Evolutionary conservation across 768 basidiomycete species (phyloP), one percentile per base, ranked within the genome.

Genomic region (Chiua virens): DNA sequence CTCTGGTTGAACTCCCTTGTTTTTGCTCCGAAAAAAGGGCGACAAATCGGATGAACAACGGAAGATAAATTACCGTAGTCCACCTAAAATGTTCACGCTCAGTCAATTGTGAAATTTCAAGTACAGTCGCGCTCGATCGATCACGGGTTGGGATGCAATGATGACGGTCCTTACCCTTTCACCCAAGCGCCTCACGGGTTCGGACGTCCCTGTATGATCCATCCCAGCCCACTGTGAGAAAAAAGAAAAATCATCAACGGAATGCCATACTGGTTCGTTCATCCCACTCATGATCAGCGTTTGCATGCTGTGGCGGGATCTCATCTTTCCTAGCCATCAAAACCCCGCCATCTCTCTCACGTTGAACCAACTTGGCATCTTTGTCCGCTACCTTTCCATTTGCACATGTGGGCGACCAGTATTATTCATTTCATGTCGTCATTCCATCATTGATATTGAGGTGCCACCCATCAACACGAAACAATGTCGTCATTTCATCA

Each of bases 251-350:
- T n/a, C 6, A 4, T 5, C 15, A 17, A 34, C 34, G 34, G 15
- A 17, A 34, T 15, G 32, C 10, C 13, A 15, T 15, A 4, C 32
- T 7, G 38, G 39, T 32, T 20, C 36, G 17, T 43, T 15, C 11
- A 7, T 5, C 35, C 53, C 27, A 30, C 11, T 63, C 57, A 63
- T 63, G 64, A 66, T 66, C 64, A 64, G 50, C 62, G 62, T 50
- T n/a, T 46, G 36, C 8, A 27, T 37, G n/a, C 14, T 34, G 21
- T 20, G 18, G 30, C 30, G 44, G 42, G 39, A 49, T 56, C 50
- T 55, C 36, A 50, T 65, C 54, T 55, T 41, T 15, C 30, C 38
- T 18, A 41, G 47, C 3, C 4, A 38, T 39, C 22, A 59, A 62
- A 25, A 36, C 59, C 54, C 47, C 39, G 37, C 21, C 42, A n/a